Base-by-base conservation (phyloP, 2,329 filamentous ascomycete species). In the Trichothecium roseum region DNA sequence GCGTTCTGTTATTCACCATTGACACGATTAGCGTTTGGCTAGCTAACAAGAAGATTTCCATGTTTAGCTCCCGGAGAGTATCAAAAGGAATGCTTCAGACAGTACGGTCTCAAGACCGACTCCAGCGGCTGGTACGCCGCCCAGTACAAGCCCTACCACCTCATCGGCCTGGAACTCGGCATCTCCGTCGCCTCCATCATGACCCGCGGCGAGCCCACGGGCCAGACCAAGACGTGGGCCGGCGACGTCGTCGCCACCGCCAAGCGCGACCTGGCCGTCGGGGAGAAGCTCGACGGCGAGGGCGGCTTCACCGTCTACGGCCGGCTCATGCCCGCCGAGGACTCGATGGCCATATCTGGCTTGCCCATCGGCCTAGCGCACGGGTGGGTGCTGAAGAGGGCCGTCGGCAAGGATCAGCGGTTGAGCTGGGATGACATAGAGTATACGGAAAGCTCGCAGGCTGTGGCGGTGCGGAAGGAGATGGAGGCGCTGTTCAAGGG, bases 201-300 rank as follows among this genome's bases (percentile, higher is more conserved):
- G 60, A 57, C 57, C 35, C 58, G 63, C 7, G 59, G 59, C 26
- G 62, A 67, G 45, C 62, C 63, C 13, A 65, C 61, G 1, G 60
- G 61, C 4, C 58, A 64, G 41, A 60, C 53, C n/a, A 57, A 57
- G 46, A 61, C 56, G 0, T 65, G 56, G 53, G 50, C 53, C 1
- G 62, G 57, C 17, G 62, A 67, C 41, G 60, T 64, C n/a, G 59
- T 66, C 8, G 62, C 63, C 5, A 65, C 60, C 4, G 61, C 62
- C 17, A 66, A 66, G 49, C 52, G 59, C 8, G 60, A 65, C 37
- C 51, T 66, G n/a, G 52, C 57, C 32, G 53, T 53, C 10, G 61
- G 57, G 28, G 64, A 65, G 48, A 62, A 56, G 47, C 51, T 65
- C 1, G 63, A 65, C 39, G 60, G 60, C 3, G 60, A 64, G 41